Conservation (phyloP, 1,284 basidiomycete genomes). For the Clitocybe nebularis region DNA sequence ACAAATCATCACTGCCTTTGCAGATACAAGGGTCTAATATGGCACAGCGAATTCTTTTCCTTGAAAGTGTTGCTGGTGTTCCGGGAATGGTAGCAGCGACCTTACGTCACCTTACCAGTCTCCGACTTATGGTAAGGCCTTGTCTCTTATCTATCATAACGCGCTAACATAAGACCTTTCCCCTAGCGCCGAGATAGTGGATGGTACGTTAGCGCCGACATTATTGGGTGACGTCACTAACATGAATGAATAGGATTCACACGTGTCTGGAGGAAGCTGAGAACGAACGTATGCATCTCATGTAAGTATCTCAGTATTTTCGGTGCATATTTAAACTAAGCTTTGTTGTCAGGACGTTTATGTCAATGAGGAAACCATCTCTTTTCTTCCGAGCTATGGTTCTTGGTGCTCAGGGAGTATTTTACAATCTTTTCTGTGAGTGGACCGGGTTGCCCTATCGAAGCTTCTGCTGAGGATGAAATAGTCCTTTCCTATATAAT, state of each 20-base stretch:
- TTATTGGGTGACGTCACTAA: not conserved
- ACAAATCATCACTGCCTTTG: not conserved
- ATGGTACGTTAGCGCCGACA: conserved; percentile 44
- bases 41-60: conserved; percentile 73
- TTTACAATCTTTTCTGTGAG: conserved; percentile 88
- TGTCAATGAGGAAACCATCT: conserved; percentile 80
- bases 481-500: conserved; percentile 78
- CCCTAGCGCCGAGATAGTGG: conserved; percentile 81
- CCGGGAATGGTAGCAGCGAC: conserved; percentile 94
- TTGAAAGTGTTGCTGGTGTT: conserved; percentile 90
- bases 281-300: conserved; percentile 93
- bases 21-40: not conserved
- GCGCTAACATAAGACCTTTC: too few relatives aligned
- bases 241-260: conserved; percentile 40
- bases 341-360: conserved; percentile 66
- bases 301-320: conserved; percentile 42
- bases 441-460: conserved; percentile 11
- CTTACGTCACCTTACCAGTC: conserved; percentile 76
- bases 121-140: conserved; percentile 76
- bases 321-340: conserved; percentile 6
- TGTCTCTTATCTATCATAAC: too few relatives aligned
- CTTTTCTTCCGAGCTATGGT: conserved; percentile 77
- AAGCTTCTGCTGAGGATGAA: conserved; percentile 7
- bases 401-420: conserved; percentile 86
- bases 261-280: conserved; percentile 91